A percentile compares a stretch with the other conserved stretches of the same genome.
Conservation (phyloP, 2,329 filamentous ascomycete species). For the Trichophyton simii region DNA sequence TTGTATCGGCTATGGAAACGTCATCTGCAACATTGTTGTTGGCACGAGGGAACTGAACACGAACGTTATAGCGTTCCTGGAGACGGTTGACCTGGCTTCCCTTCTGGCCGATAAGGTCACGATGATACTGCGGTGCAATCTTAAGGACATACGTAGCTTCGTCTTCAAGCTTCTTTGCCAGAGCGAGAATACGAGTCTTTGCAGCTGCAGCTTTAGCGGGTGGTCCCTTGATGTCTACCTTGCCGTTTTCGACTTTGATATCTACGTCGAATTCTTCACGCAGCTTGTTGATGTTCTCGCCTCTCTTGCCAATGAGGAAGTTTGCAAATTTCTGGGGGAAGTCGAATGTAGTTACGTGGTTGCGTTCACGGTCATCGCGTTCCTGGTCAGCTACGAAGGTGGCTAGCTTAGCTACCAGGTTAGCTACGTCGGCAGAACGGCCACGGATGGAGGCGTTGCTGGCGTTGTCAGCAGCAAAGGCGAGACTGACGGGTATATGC, state of each 20-base stretch:
- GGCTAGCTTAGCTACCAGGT: conserved; percentile 58
- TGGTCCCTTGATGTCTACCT: conserved; percentile 89
- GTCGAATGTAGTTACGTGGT: conserved; percentile 73
- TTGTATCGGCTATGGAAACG: conserved; percentile 54
- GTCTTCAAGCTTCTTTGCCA: conserved; percentile 76
- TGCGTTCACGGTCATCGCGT: conserved; percentile 85
- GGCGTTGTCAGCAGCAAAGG: conserved; percentile 31
- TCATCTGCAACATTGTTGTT: conserved; percentile 47
- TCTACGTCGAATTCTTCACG: conserved; percentile 60
- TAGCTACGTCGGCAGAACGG: conserved; percentile 58
- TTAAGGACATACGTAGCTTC: conserved; percentile 79
- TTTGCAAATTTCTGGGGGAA: conserved; percentile 94
- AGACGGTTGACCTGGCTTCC: conserved; percentile 83
- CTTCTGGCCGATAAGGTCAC: conserved; percentile 80
- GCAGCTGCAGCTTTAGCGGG: conserved; percentile 86
- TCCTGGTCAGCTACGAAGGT: conserved; percentile 78
- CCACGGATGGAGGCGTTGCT: conserved; percentile 59
- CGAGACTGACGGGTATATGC: conserved; percentile 46
- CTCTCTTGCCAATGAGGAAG: conserved; percentile 57
- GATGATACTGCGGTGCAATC: conserved; percentile 86
- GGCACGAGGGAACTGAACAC: conserved; percentile 85
- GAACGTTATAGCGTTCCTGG: conserved; percentile 83
- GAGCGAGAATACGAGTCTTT: conserved; percentile 64
- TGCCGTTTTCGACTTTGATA: conserved; percentile 84
- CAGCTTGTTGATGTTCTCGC: conserved; percentile 56